Base-by-base conservation (phyloP, 2,329 filamentous ascomycete species). In the Penicillium verrucosum region DNA sequence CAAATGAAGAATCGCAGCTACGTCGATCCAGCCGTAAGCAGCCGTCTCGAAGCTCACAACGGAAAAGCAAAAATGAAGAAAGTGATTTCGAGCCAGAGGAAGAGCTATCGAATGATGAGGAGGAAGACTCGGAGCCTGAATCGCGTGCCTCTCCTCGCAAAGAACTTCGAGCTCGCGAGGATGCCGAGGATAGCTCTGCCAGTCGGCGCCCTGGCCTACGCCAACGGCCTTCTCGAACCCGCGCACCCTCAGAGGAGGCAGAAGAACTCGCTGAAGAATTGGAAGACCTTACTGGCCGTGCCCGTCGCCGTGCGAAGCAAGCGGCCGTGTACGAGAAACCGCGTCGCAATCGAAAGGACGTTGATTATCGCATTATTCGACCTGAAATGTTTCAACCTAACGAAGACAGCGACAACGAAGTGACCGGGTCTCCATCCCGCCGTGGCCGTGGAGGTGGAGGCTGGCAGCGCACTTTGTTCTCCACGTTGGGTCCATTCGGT, bases 401-500 rank as follows among this genome's bases (percentile, higher is more conserved):
- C n/a, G 91, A 96, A 63, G 86, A 91, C 48, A 89, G 89, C 30
- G 88, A 84, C 44, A 84, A 87, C 46, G 85, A 86, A 37, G 32
- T 58, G 55, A 84, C 83, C 6, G 84, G 89, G 8, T 88, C 89
- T 4, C 86, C 89, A 37, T 84, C 86, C 23, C 86, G 87, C 55
- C 84, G 85, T 59, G 85, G 85, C 62, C 85, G 89, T 37, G 82
- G 78, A 37, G 82, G 79, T 30, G 77, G 79, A 11, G 70, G 75
- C 42, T 91, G 87, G 86, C 90, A 93, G 70, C 88, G 92, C 48
- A 90, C 83, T 56, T 81, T 97, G 32, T 93, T 96, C 75, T 92
- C 91, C 23, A 96, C 92, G 0, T 90, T 88, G 70, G 94, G 94
- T 9, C 94, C 94, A 2, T 97, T 99, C 73, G 94, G 94, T 41